A percentile compares a stretch with the other conserved stretches of the same genome.
These are phyloP conservation scores for Triticum turgidum DNA, from an alignment of 176 grass and related monocot species.

Conservation along the genomic window DNA sequence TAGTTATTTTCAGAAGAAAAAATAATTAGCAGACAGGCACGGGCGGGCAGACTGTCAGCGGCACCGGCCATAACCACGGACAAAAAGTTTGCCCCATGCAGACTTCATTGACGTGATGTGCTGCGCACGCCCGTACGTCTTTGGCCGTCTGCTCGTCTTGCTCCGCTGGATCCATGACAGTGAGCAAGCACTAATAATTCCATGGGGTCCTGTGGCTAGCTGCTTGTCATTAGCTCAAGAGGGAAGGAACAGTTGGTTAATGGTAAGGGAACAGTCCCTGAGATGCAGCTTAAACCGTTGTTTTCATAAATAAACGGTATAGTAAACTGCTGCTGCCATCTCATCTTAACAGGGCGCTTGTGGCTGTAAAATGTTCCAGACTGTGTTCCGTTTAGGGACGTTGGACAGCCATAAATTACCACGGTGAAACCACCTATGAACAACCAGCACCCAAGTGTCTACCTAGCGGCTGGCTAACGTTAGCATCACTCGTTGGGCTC, in stretches of 20 bases:
- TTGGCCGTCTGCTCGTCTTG: not conserved
- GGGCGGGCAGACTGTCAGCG: not conserved
- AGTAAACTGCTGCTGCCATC: not conserved
- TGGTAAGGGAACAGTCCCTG: too few relatives aligned
- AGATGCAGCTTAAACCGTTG: not conserved
- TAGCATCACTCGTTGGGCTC: not conserved
- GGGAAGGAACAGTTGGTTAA: not conserved
- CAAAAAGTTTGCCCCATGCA: slow-evolving; percentile 14
- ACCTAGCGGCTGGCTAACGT: not conserved
- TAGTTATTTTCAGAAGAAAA: not conserved
- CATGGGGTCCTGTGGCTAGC: slow-evolving; percentile 16
- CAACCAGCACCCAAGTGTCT: not conserved
- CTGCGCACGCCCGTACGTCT: not conserved
- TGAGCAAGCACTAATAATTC: not conserved
- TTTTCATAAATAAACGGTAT: not conserved
- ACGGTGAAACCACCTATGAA: not conserved
- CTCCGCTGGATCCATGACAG: not conserved
- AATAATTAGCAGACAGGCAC: slow-evolving; percentile 14
- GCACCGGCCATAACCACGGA: not conserved
- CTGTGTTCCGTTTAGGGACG: not conserved
- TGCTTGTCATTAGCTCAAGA: slow-evolving; percentile 14
- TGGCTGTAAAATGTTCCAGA: not conserved
- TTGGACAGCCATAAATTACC: not conserved
- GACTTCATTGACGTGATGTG: slow-evolving; percentile 21
- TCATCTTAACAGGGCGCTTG: not conserved